These are phyloP conservation scores for Tripterygium wilfordii DNA, from an alignment of 177 flowering plant species.

Conservation along the genomic window DNA sequence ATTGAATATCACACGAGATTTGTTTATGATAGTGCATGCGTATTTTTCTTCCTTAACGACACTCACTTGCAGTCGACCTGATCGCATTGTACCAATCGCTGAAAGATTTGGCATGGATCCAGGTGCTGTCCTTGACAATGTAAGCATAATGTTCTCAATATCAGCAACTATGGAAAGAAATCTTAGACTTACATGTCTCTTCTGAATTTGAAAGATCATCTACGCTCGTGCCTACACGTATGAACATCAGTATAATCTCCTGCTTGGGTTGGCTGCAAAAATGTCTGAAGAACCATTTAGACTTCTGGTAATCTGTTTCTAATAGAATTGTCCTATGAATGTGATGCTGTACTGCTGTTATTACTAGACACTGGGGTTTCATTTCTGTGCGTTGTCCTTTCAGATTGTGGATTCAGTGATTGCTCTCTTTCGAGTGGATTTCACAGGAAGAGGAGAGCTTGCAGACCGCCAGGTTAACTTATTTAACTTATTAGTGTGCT, in stretches of 20 bases:
- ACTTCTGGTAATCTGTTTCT: constrained; percentile 54
- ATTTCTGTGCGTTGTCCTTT: too few relatives aligned
- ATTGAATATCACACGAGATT: too few relatives aligned
- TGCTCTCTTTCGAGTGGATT: constrained; percentile 95
- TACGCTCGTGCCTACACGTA: constrained; percentile 98
- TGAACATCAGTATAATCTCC: constrained; percentile 93
- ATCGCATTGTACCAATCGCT: constrained; percentile 90
- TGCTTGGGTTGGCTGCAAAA: constrained; percentile 93
- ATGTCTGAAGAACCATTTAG: constrained; percentile 98
- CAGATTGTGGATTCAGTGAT: constrained; percentile 95
- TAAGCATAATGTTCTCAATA: constrained; percentile 34
- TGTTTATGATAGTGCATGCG: too few relatives aligned
- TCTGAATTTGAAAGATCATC: constrained; percentile 50
- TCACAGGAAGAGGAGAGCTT: constrained; percentile 96
- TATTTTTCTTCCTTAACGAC: constrained; percentile 19
- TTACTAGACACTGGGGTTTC: neutral
- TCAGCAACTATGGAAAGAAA: neutral
- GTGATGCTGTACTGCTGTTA: too few relatives aligned
- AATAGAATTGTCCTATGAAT: too few relatives aligned
- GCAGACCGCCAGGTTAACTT: constrained; percentile 96
- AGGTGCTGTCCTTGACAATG: constrained; percentile 95
- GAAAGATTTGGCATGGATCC: constrained; percentile 98
- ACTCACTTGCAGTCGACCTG: constrained; percentile 72
- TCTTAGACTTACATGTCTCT: constrained; percentile 1
- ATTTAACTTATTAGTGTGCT: too few relatives aligned